phyloP scores from a whole-genome alignment of 1,284 basidiomycete species.

The Cryptococcus maquisensis region DNA sequence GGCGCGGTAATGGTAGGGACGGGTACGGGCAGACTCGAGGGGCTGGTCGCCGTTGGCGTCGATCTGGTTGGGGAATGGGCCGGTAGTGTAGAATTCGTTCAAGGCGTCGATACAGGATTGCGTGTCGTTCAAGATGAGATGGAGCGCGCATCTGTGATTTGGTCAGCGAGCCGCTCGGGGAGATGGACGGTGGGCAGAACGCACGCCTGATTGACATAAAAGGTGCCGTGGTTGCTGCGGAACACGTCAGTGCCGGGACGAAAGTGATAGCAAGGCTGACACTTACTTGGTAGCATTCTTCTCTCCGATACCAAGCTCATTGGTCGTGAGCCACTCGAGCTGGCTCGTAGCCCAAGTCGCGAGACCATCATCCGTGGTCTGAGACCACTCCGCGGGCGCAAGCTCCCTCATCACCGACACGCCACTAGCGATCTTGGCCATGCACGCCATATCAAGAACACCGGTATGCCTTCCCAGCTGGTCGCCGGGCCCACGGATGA shows the following conservation, averaged over 20 bases:
- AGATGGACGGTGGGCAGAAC: too few relatives aligned
- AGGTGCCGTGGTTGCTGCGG: conserved; percentile 34
- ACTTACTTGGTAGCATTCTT: conserved; percentile 23
- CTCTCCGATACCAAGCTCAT: conserved; percentile 20
- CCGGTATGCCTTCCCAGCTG: conserved; percentile 12
- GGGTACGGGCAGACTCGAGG: conserved; percentile 31
- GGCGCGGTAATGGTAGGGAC: conserved; percentile 37
- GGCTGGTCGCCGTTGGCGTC: conserved; percentile 29
- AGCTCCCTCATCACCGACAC: conserved; percentile 14
- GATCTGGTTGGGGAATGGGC: conserved; percentile 27
- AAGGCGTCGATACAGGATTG: conserved; percentile 13
- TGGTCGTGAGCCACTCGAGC: conserved; percentile 16
- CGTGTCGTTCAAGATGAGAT: conserved; percentile 27
- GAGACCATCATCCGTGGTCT: conserved; percentile 12
- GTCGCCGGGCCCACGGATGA: conserved; percentile 57
- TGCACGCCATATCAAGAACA: conserved; percentile 20
- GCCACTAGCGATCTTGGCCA: conserved; percentile 22
- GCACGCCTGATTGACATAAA: conserved; percentile 31
- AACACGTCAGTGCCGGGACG: background rate
- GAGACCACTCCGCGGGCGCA: conserved; percentile 14
- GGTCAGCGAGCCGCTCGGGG: too few relatives aligned
- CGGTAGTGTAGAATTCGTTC: conserved; percentile 24
- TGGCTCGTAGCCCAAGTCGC: conserved; percentile 17
- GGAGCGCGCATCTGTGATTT: conserved; percentile 14
- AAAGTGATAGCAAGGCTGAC: background rate